These are phyloP conservation scores for Globisporangium mamillatum DNA, from an alignment of 352 stramenopile genomes.

Conservation along the genomic window DNA sequence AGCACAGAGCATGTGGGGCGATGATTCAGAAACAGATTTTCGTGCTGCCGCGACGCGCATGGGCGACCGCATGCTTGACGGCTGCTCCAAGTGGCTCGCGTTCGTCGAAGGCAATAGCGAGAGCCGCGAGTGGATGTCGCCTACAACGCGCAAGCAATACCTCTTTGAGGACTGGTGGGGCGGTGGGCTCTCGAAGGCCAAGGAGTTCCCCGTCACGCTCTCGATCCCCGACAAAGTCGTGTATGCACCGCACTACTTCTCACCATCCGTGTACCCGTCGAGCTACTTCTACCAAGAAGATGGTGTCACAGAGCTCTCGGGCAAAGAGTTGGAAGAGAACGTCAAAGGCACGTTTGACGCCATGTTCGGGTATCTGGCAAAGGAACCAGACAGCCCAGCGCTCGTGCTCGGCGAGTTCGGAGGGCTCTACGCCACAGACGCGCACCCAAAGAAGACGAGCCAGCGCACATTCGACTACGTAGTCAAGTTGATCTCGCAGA, in stretches of 20 bases:
- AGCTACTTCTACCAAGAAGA: slow-evolving; percentile 49
- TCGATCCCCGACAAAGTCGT: slow-evolving; percentile 61
- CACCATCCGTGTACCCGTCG: slow-evolving; percentile 55
- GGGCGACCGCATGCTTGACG: slow-evolving; percentile 57
- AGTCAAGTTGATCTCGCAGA: slow-evolving; percentile 52
- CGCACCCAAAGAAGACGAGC: slow-evolving; percentile 55
- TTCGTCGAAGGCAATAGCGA: slow-evolving; percentile 69
- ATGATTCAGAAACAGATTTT: slow-evolving; percentile 44
- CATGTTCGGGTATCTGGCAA: slow-evolving; percentile 66
- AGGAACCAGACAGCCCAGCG: slow-evolving; percentile 37
- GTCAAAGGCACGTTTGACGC: slow-evolving; percentile 53
- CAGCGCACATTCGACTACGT: slow-evolving; percentile 56
- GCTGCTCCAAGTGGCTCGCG: slow-evolving; percentile 62
- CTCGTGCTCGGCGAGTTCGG: slow-evolving; percentile 69
- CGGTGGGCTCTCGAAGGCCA: slow-evolving; percentile 40
- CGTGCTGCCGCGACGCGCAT: slow-evolving; percentile 43
- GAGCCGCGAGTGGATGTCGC: slow-evolving; percentile 39
- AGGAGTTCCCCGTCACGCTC: slow-evolving; percentile 45
- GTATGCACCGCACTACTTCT: slow-evolving; percentile 77
- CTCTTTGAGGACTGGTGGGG: slow-evolving; percentile 68
- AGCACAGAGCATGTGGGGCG: slow-evolving; percentile 43
- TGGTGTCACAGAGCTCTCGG: slow-evolving; percentile 39
- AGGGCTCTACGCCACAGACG: slow-evolving; percentile 54
- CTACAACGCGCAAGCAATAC: slow-evolving; percentile 34
- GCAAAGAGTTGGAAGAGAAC: slow-evolving; percentile 33